Evolutionary conservation across 306 rosid species (phyloP).

Genomic region (Echinosophora koreensis): DNA sequence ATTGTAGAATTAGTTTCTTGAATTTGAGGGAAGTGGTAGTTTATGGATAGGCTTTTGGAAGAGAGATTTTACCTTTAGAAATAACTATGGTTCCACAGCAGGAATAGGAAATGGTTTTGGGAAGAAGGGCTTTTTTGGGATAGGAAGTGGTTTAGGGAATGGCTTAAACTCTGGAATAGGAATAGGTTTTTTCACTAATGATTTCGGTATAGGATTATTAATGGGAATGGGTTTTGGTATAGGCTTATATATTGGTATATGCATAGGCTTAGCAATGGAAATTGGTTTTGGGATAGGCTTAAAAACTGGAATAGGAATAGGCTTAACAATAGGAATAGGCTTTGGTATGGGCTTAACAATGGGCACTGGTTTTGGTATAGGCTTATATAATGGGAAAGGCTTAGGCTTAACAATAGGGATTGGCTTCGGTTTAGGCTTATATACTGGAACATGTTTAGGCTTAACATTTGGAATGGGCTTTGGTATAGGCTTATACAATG

Average conservation of each 20-base stretch:
- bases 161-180: not conserved
- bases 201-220: not conserved
- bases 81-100: not conserved
- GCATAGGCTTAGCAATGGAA: not conserved
- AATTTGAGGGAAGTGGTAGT: constrained; percentile 28
- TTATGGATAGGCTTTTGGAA: constrained; percentile 34
- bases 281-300: not conserved
- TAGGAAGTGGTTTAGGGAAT: not conserved
- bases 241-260: not conserved
- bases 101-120: not conserved
- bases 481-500: too few relatives aligned
- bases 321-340: not conserved
- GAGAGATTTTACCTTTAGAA: constrained; percentile 22
- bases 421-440: not conserved
- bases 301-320: not conserved
- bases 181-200: constrained; percentile 13
- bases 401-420: not conserved
- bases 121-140: too few relatives aligned
- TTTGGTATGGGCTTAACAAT: not conserved
- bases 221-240: constrained; percentile 7
- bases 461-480: not conserved
- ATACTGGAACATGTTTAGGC: not conserved
- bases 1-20: constrained; percentile 29
- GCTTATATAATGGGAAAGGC: not conserved
- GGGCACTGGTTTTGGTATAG: constrained; percentile 2